Evolutionary conservation across 306 rosid species (phyloP).

Genomic region (Quercus suber): DNA sequence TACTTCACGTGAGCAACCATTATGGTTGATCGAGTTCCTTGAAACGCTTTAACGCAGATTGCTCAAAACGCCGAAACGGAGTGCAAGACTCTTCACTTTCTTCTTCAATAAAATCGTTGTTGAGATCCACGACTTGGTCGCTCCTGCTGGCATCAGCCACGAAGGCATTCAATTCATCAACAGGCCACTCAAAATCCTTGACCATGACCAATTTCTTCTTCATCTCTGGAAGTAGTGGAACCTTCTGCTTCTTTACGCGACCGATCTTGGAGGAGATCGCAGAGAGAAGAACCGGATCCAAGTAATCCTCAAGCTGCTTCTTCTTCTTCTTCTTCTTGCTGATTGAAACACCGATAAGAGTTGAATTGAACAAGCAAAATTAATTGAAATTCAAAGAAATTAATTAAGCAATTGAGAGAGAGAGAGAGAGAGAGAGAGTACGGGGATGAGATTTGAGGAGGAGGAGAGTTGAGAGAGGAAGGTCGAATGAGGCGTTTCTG

Average conservation of each 20-base stretch:
- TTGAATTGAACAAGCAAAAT: background rate
- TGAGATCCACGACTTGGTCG: slow-evolving; percentile 12
- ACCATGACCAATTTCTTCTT: slow-evolving; percentile 7
- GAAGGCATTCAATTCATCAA: slow-evolving; percentile 25
- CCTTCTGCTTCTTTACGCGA: slow-evolving; percentile 2
- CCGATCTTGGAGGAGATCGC: slow-evolving; percentile 18
- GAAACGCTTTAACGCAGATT: no score
- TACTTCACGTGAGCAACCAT: no score
- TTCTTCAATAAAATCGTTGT: background rate
- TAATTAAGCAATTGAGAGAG: background rate
- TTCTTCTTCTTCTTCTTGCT: background rate
- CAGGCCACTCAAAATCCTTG: slow-evolving; percentile 31
- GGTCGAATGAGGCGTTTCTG: slow-evolving; percentile 31
- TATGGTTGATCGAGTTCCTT: no score
- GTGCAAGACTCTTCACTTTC: slow-evolving; percentile 1
- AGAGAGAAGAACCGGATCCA: slow-evolving; percentile 33
- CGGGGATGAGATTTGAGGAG: background rate
- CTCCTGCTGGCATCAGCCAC: slow-evolving; percentile 1
- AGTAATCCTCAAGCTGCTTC: slow-evolving; percentile 27
- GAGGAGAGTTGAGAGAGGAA: slow-evolving; percentile 4
- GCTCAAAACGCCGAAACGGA: slow-evolving; percentile 13
- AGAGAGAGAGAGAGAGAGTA: background rate
- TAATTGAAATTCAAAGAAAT: background rate
- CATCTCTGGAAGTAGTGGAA: background rate
- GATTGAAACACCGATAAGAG: background rate